Conservation (phyloP, 2,329 filamentous ascomycete genomes). For the Hymenoscyphus scutula region DNA sequence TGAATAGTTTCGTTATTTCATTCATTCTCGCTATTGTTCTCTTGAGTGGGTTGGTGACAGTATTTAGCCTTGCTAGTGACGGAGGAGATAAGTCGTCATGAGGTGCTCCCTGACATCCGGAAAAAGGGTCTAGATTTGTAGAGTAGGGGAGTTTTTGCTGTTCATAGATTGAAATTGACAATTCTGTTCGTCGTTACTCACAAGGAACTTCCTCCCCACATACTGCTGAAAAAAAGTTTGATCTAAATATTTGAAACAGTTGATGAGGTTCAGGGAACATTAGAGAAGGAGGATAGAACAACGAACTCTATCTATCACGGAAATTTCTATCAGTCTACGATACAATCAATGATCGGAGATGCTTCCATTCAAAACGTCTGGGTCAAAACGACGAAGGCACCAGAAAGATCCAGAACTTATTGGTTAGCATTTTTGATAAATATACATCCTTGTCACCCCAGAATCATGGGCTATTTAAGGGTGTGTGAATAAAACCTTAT, state of each 20-base stretch:
- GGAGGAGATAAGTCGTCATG: not conserved
- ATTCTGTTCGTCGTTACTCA: not conserved
- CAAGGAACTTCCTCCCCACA: too few relatives aligned
- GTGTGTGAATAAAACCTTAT: slow-evolving; percentile 4
- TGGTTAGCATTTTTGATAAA: not conserved
- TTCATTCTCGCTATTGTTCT: not conserved
- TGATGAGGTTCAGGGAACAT: too few relatives aligned
- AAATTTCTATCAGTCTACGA: not conserved
- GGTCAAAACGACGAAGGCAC: slow-evolving; percentile 2
- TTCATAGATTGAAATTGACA: slow-evolving; percentile 2
- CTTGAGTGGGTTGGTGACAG: not conserved
- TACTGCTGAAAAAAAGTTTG: too few relatives aligned
- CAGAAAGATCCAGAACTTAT: not conserved
- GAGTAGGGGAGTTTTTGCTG: not conserved
- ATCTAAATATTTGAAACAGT: too few relatives aligned
- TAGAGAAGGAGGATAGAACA: too few relatives aligned
- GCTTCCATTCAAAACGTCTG: not conserved
- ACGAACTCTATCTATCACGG: too few relatives aligned
- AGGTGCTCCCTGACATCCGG: not conserved
- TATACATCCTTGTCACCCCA: not conserved
- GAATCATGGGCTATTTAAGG: not conserved
- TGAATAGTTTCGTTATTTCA: not conserved
- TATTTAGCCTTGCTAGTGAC: not conserved
- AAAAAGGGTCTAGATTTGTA: not conserved
- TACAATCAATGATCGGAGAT: too few relatives aligned